These are phyloP conservation scores for Leccinellum rugosiceps DNA, from an alignment of 768 basidiomycete species.

Conservation along the genomic window DNA sequence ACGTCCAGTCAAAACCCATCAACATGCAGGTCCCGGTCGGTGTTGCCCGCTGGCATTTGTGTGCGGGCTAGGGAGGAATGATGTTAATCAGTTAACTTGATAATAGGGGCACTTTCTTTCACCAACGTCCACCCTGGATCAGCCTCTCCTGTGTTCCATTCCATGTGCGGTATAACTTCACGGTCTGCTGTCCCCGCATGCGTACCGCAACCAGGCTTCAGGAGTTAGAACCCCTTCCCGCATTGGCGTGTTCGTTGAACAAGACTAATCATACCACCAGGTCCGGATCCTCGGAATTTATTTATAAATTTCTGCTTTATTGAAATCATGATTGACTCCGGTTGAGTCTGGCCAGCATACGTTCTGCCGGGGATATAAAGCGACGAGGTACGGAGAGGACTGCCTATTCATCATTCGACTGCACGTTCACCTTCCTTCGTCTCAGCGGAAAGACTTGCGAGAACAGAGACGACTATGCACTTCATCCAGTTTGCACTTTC, in stretches of 20 bases:
- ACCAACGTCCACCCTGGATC: no score
- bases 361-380: slow-evolving; percentile 16
- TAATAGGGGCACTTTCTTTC: no score
- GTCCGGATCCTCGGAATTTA: background rate
- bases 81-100: no score
- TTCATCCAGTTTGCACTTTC: slow-evolving; percentile 13
- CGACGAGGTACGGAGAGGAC: background rate
- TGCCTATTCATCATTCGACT: background rate
- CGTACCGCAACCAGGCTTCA: no score
- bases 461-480: slow-evolving; percentile 11
- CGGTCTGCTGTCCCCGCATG: background rate
- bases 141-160: no score
- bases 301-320: no score
- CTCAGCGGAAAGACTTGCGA: background rate
- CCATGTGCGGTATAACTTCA: background rate
- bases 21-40: background rate
- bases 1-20: background rate
- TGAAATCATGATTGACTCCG: background rate
- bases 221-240: background rate
- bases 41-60: no score
- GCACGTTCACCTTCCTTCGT: background rate
- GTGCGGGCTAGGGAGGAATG: no score
- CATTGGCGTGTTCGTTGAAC: background rate
- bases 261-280: background rate
- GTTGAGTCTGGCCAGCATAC: background rate